Base-by-base conservation (phyloP, 176 grass and related monocot species). In the Aegilops umbellulata region DNA sequence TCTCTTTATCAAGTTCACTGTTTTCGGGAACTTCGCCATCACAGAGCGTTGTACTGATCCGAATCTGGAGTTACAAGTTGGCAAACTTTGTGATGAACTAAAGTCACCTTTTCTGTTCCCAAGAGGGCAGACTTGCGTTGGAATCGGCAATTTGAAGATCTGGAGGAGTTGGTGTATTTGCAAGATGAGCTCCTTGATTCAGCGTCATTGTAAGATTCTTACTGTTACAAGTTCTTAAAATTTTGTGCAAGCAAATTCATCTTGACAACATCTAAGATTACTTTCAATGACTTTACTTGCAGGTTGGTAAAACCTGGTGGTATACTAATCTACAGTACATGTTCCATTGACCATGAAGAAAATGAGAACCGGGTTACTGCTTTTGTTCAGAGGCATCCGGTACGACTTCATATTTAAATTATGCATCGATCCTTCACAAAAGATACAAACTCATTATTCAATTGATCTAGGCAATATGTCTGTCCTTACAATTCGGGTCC, bases 121-220 rank as follows among this genome's bases (percentile, higher is more conserved):
- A 88, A 97, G 95, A 93, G 93, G 81, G 93, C 95, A 74, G 95
- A 97, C 77, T 90, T 97, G 68, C 95, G 95, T 71, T 97, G 95
- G 95, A 97, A 97, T 85, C 95, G 95, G 77, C 69, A 85, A 46
- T 91, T 92, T 67, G 90, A 97, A 93, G 93, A 97, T 89, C 76
- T 97, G 71, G 93, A 95, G 90, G 91, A 90, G 69, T 91, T 97
- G 78, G 87, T 36, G 58, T 69, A 57, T 90, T 84, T 97, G 81
- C 95, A 97, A 86, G 93, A 97, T 47, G 85, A 95, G 74, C 95
- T 97, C 27, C 89, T 97, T 86, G 85, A 97, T 88, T 90, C 93
- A 8, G 93, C 91, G 10, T 90, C 95, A 80, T 67, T 83, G 93
- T 97, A 65, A 92, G 91, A 76, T 78, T 70, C 46, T 57, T 86